phyloP scores from a whole-genome alignment of 768 basidiomycete genomes.

The Trametes villosa region DNA sequence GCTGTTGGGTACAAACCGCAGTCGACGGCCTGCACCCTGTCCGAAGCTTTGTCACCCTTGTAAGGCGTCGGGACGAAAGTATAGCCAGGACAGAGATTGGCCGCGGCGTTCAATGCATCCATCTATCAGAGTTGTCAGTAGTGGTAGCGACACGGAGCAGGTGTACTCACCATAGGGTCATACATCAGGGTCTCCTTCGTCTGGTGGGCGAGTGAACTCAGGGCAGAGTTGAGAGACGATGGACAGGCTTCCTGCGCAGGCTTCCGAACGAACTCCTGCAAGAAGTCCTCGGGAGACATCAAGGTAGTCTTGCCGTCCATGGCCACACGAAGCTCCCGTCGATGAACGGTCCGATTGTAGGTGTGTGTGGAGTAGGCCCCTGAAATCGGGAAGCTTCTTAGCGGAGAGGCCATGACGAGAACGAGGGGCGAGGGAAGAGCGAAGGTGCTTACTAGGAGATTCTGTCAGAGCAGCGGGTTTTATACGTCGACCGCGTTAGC shows the following conservation, averaged over 20 bases:
- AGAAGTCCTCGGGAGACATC: neutral
- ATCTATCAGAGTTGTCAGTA: neutral
- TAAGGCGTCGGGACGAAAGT: neutral
- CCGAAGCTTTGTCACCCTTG: neutral
- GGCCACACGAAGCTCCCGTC: neutral
- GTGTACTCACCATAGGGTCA: neutral
- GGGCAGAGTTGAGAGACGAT: too few species aligned
- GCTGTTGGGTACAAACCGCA: neutral
- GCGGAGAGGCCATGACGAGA: too few species aligned
- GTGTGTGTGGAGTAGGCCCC: neutral
- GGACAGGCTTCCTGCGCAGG: neutral
- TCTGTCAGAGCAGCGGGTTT: too few species aligned
- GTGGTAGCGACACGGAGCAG: neutral
- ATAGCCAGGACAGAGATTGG: neutral
- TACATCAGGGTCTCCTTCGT: neutral
- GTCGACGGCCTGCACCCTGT: neutral
- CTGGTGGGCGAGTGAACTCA: neutral
- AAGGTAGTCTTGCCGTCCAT: neutral
- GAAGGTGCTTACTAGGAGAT: too few species aligned
- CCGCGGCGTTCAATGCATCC: neutral
- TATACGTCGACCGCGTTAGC: too few species aligned
- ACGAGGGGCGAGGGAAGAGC: too few species aligned
- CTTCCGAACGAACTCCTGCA: neutral
- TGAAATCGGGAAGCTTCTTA: neutral
- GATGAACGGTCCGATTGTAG: neutral